Conservation (phyloP, 306 rosid species). For the Begonia peltatifolia region DNA sequence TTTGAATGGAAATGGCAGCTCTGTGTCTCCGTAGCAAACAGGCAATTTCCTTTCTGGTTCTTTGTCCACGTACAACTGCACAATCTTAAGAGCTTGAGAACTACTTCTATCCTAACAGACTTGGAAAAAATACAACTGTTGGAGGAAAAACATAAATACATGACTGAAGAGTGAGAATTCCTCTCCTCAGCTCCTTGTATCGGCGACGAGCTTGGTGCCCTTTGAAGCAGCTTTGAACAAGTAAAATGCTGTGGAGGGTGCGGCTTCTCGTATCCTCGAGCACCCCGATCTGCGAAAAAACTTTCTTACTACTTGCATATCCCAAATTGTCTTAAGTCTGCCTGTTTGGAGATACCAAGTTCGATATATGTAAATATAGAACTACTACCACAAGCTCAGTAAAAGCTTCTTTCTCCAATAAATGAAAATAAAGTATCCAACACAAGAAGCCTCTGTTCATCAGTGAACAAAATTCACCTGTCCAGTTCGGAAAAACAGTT, state of each 20-base stretch:
- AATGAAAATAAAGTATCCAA: too few species aligned
- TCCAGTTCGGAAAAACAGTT: conserved; percentile 92
- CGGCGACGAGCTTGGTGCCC: conserved; percentile 73
- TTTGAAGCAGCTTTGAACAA: conserved; percentile 94
- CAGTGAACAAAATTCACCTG: conserved; percentile 39
- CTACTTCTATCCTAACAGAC: too few species aligned
- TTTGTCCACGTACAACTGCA: conserved; percentile 74
- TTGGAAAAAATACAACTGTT: too few species aligned
- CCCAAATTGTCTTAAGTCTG: too few species aligned
- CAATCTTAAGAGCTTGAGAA: conserved; percentile 1
- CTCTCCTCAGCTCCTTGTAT: conserved; percentile 49
- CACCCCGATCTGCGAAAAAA: conserved; percentile 64
- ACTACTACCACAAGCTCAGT: too few species aligned
- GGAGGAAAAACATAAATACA: conserved; percentile 29
- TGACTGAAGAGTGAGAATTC: conserved; percentile 73
- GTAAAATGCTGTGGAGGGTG: conserved; percentile 76
- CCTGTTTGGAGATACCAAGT: too few species aligned
- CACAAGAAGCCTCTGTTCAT: too few species aligned
- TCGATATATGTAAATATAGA: too few species aligned
- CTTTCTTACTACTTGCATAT: background rate
- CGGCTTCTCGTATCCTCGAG: conserved; percentile 97
- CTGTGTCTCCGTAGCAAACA: conserved; percentile 44
- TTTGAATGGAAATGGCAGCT: conserved; percentile 73
- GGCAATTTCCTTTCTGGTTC: conserved; percentile 54
- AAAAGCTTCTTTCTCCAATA: too few species aligned